Evolutionary conservation across 768 basidiomycete species (phyloP).

Genomic region (Pulveroboletus sp.): DNA sequence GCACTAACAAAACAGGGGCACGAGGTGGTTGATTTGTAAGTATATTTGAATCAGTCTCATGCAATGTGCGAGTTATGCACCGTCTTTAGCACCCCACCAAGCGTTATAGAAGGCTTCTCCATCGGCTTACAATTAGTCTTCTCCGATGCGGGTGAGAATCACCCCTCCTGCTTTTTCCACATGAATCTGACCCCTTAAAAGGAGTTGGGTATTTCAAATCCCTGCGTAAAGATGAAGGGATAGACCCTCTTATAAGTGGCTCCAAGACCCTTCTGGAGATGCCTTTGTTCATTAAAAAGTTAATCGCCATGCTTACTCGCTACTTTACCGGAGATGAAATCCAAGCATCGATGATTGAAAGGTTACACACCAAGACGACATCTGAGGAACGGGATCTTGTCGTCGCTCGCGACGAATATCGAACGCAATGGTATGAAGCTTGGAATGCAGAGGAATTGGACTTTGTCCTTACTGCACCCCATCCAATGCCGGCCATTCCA

Average conservation of each 20-base stretch:
- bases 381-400: slow-evolving; percentile 27
- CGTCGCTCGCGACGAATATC: slow-evolving; percentile 24
- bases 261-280: slow-evolving; percentile 22
- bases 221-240: slow-evolving; percentile 32
- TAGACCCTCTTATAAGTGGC: slow-evolving; percentile 29
- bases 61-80: neutral
- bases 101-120: slow-evolving; percentile 44
- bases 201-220: slow-evolving; percentile 40
- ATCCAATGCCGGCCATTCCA: slow-evolving; percentile 37
- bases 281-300: slow-evolving; percentile 36
- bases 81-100: slow-evolving; percentile 39
- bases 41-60: slow-evolving; percentile 1
- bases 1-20: slow-evolving; percentile 36
- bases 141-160: slow-evolving; percentile 46
- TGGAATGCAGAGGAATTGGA: slow-evolving; percentile 37
- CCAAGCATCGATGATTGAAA: slow-evolving; percentile 28
- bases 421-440: slow-evolving; percentile 34
- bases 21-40: slow-evolving; percentile 38
- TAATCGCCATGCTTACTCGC: slow-evolving; percentile 39
- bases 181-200: slow-evolving; percentile 16
- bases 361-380: slow-evolving; percentile 32
- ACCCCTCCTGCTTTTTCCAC: neutral
- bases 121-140: slow-evolving; percentile 53
- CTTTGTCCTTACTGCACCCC: slow-evolving; percentile 38
- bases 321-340: slow-evolving; percentile 23